Base-by-base conservation (phyloP, 2,329 filamentous ascomycete species). In the Aplosporella prunicola region DNA sequence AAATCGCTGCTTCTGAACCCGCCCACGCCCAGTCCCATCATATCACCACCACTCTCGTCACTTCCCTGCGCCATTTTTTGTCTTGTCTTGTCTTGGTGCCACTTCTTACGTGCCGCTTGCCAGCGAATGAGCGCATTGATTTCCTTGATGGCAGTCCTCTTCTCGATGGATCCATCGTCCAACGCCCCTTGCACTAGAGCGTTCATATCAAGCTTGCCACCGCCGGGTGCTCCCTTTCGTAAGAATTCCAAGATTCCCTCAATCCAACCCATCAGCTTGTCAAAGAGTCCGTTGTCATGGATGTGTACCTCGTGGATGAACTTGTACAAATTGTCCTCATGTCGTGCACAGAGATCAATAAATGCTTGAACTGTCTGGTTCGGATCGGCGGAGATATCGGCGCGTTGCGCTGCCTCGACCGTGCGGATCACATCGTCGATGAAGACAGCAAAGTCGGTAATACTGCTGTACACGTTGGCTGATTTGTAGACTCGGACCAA, bases 301-400 rank as follows among this genome's bases (percentile, higher is more conserved):
- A 84, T 79, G 55, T 98, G 91, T 1, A 98, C 89, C 62, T 98
- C 91, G 58, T 98, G 91, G 3, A 98, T 82, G 58, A 98, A 98
- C 59, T 94, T 96, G 72, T 96, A 98, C 57, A 98, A 89, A 62
- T 93, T 93, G 57, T 93, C 78, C 61, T 98, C 86, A 58, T 98
- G 91, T 28, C 91, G 78, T 47, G 85, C 82, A 60, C 91, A 98
- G 15, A 98, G 73, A 55, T 98, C 91, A 53, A 98, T 98, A 55
- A 98, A 98, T 11, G 87, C 82, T 58, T 98, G 91, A 1, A 98
- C 91, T 0, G 91, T 98, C 66, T 95, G 88, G 58, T 98, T 98
- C 4, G 91, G 91, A 57, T 98, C 91, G 1, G 89, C 87, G 2
- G 85, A 88, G 30, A 91, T 82, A 56, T 96, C 91, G 56, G 80